Base-by-base conservation (phyloP, 257 asterid genomes). In the Nyctanthes arbortristis region DNA sequence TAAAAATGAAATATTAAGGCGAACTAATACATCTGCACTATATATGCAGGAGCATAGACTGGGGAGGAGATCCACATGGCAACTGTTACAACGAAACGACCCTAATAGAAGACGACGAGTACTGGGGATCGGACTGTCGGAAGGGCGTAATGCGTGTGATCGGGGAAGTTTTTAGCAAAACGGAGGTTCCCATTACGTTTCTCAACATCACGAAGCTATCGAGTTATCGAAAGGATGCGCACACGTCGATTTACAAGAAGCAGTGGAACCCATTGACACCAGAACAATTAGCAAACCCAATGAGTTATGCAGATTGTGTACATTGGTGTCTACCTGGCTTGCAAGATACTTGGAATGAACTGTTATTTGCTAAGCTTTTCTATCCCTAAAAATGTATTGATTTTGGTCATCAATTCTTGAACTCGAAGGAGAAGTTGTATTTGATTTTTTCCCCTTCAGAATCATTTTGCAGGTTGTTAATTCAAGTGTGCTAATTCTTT, bases 321-420 rank as follows among this genome's bases (percentile, higher is more conserved):
- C 86, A 78, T 31, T 84, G 86, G 88, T 84, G 88, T 47, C 66
- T 81, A 63, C 86, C 84, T 12, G 88, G 86, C 8, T 72, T 83
- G 14, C 85, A 83, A 54, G 88, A 83, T 56, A 83, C 88, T 29
- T 84, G 88, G 86, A 84, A 78, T 58, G 88, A 80, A 73, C 81
- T 84, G 33, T 36, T 84, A 43, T 84, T 73, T 12, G 61, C 88
- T 32, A 84, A 80, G 57, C 84, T 78, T 40, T 80, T 80, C 39
- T 78, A 80, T 60, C 88, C 84, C 60, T 83, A 67, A 70, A 4
- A 12, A n/a, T n/a, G n/a, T n/a, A n/a, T n/a, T n/a, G n/a, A n/a
- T n/a, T n/a, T n/a, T n/a, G n/a, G n/a, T n/a, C n/a, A n/a, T n/a
- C n/a, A n/a, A n/a, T n/a, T n/a, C n/a, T n/a, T n/a, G n/a, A n/a